Base-by-base conservation (phyloP, 1,284 basidiomycete genomes). In the Apiotrichum veenhuisii region DNA sequence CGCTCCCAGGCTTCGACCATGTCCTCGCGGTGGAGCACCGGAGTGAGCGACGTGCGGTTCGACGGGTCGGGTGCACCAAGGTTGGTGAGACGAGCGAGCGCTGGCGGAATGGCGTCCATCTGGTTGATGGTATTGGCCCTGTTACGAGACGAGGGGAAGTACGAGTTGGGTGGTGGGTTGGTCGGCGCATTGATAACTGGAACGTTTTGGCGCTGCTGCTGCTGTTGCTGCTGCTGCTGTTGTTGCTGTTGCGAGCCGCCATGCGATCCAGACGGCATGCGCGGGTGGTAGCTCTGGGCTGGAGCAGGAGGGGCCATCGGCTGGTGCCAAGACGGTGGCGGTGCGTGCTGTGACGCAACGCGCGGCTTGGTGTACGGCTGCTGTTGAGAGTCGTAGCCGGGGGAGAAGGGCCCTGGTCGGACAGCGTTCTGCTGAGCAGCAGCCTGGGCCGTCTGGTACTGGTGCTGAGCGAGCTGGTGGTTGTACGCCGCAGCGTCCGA, bases 401-500 rank as follows among this genome's bases (percentile, higher is more conserved):
- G 62, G 5, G 64, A 64, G 61, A 71, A 74, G 10, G 72, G 71
- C 14, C 63, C 66, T 23, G 58, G 72, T 17, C 64, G 62, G 7
- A 64, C 57, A 18, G 57, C 63, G 30, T 62, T 66, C 47, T 66
- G 64, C 5, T 59, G 58, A 64, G 68, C 65, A 10, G 77, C 74
- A 25, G 73, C 77, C 60, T 91, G 90, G 3, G 90, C 88, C 8
- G 88, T 93, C 74, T 91, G 93, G 20, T 86, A 88, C 77, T 98
- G 94, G 70, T 98, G 95, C 73, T 95, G 91, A 2, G 86, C 87
- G 45, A 96, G 82, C 70, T 95, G 94, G 64, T 96, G 92, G 66
- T 93, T 93, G 79, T 98, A 98, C 1, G 89, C 80, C 12, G 92
- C 91, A 0, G 94, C 92, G 74, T 97, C 94, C 67, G 89, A 88